Base-by-base conservation (phyloP, 345 rosid species). In the Viola odorata region DNA sequence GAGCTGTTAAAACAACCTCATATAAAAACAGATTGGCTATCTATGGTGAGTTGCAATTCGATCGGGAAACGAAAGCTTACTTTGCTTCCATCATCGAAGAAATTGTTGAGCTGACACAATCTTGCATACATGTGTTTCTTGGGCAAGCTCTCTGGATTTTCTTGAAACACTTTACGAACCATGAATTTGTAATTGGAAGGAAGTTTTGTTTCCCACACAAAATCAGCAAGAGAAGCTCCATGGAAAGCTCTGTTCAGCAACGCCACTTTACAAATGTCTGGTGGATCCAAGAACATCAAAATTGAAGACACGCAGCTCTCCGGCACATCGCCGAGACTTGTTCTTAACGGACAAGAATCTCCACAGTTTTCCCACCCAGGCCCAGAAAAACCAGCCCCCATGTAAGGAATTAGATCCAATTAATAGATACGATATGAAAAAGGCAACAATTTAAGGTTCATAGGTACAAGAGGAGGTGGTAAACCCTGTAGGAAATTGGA, bases 131-230 rank as follows among this genome's bases (percentile, higher is more conserved):
- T 79, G 67, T 89, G 83, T 73, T 85, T 92, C 80, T 79, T 85
- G 67, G 69, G 36, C 51, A 77, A 45, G 41, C 12, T 56, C 0
- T 65, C 71, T 1, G 82, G 64, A 60, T 53, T 67, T 37, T 72
- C 56, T 44, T 67, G 71, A 52, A 89, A 68, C 39, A 89, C 68
- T 64, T 82, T 79, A 41, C 56, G 6, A 11, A 81, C 82, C 16
- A 92, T 79, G 58, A 69, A 87, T 70, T 71, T 75, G 41, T 92
- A 92, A 58, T 87, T 92, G 13, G 79, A 61, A 11, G 98, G 98
- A 51, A 92, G 73, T 73, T 92, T 89, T 4, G 78, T 77, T 68
- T 82, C 96, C 98, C 96, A 92, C 12, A 92, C 79, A 40, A 78
- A 84, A 69, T 92, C 94, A 8, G 84, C 83, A 60, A 65, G 72